Evolutionary conservation across 495 filamentous ascomycete species (phyloP).

Genomic region (Polyplosphaeria fusca): DNA sequence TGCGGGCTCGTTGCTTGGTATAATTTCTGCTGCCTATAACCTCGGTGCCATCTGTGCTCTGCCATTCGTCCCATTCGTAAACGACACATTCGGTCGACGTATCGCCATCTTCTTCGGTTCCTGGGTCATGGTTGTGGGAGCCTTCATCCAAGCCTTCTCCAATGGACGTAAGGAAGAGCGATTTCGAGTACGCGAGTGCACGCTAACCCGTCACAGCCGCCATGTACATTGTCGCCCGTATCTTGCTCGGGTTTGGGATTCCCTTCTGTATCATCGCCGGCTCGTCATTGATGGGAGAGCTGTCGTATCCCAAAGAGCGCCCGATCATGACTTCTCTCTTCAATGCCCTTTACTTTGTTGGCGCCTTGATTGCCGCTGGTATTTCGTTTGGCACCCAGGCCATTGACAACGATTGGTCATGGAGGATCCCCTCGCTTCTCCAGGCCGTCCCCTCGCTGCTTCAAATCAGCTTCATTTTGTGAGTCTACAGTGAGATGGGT

Average conservation of each 20-base stretch:
- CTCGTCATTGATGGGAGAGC: conserved; percentile 62
- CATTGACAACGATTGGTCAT: conserved; percentile 59
- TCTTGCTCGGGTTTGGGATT: conserved; percentile 49
- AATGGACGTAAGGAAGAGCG: too few relatives aligned
- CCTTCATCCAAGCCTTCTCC: conserved; percentile 54
- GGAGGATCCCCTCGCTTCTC: conserved; percentile 60
- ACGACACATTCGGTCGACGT: conserved; percentile 53
- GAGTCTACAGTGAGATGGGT: background rate
- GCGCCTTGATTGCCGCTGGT: conserved; percentile 58
- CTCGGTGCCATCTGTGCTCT: conserved; percentile 55
- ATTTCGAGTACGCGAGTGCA: too few relatives aligned
- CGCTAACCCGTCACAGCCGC: too few relatives aligned
- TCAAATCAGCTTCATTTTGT: conserved; percentile 51
- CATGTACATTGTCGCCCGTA: conserved; percentile 65
- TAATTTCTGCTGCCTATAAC: conserved; percentile 43
- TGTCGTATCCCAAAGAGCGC: conserved; percentile 65
- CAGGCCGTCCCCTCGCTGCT: conserved; percentile 55
- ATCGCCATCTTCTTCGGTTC: conserved; percentile 61
- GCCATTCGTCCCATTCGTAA: conserved; percentile 57
- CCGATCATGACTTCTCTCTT: conserved; percentile 64
- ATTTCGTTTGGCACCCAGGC: conserved; percentile 56
- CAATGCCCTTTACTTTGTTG: conserved; percentile 64
- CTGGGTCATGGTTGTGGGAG: conserved; percentile 56
- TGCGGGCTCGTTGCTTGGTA: conserved; percentile 40
- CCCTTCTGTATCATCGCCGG: conserved; percentile 64